phyloP scores from a whole-genome alignment of 1,139 yeast species.

The Sugiyamaella sp. region DNA sequence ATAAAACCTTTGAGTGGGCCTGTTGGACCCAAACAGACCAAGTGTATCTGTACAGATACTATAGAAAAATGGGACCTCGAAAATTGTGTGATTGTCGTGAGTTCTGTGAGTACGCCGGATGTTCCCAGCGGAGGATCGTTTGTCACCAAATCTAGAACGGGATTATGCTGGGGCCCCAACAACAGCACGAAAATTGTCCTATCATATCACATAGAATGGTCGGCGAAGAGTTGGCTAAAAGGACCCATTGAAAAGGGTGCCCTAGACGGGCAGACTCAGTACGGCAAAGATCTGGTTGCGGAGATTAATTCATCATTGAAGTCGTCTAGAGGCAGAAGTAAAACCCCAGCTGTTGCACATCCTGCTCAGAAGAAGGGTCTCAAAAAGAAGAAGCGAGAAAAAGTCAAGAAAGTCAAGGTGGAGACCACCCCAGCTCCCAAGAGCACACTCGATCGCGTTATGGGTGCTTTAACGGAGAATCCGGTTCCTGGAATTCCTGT shows the following conservation, averaged over 20 bases:
- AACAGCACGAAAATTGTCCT: slow-evolving; percentile 68
- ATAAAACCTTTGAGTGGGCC: slow-evolving; percentile 80
- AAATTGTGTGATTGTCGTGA: slow-evolving; percentile 59
- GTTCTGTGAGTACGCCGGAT: slow-evolving; percentile 81
- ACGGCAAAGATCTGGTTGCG: slow-evolving; percentile 60
- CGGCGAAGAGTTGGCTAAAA: slow-evolving; percentile 91
- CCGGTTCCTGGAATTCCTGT: slow-evolving; percentile 28
- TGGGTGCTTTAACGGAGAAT: slow-evolving; percentile 17
- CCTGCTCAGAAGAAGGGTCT: slow-evolving; percentile 16
- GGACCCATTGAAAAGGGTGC: slow-evolving; percentile 92
- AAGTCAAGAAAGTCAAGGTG: slow-evolving; percentile 14
- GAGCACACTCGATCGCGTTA: slow-evolving; percentile 7
- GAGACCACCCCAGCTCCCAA: slow-evolving; percentile 3
- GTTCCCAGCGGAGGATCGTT: slow-evolving; percentile 93
- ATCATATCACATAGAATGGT: slow-evolving; percentile 78
- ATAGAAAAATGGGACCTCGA: slow-evolving; percentile 66
- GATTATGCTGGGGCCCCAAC: slow-evolving; percentile 74
- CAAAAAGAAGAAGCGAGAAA: slow-evolving; percentile 23
- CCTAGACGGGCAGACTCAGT: slow-evolving; percentile 82
- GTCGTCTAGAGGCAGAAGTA: slow-evolving; percentile 41
- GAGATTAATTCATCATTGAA: slow-evolving; percentile 56
- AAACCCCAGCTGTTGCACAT: slow-evolving; percentile 8
- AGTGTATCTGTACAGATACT: slow-evolving; percentile 74
- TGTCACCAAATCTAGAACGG: slow-evolving; percentile 65
- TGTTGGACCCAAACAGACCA: slow-evolving; percentile 94